Evolutionary conservation across 108 stramenopile species (phyloP), one percentile per base, ranked within the genome.

Genomic region (Hondaea fermentalgiana): DNA sequence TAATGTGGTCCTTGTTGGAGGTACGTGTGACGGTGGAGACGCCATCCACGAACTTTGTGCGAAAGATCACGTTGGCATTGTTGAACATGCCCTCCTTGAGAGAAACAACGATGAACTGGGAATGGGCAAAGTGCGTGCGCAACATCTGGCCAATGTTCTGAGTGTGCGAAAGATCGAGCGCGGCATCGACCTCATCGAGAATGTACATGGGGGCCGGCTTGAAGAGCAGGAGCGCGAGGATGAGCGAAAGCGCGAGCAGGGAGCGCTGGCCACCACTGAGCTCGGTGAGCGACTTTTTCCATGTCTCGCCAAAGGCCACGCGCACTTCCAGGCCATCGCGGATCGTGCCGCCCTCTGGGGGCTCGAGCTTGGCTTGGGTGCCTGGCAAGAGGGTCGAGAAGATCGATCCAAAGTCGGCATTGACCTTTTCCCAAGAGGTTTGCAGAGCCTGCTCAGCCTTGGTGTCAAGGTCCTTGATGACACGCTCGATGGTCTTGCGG

Each of bases 141-240:
- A 99, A 95, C 99, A 99, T 99, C 60, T 96, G 96, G n/a, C 99
- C 99, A 90, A 99, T 99, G 91, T 99, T 99, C 90, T 98, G 98
- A 19, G 99, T 99, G 94, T 99, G 99, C 89, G 97, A 97, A 89
- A 99, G 94, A 91, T 99, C 99, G 45, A 99, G 94, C 44, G 99
- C 99, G 45, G 98, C 97, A 87, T 98, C 99, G 35, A 98, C 98
- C 90, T 98, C 98, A 88, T 98, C 99, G 89, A 99, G 92, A 91
- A 99, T 99, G 88, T 99, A 99, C 98, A 99, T 98, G 42, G 99
- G 99, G 47, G 99, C 99, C 35, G 99, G 99, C 91, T 98, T 98
- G 94, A 98, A 98, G 10, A 98, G 94, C 42, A 99, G 95, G 58
- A 99, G 90, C 5, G 98, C 94, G 12, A 99, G 93, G 92, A 99